These are phyloP conservation scores for Flaveria linearis DNA, from an alignment of 129 eudicot genomes.

Conservation along the genomic window DNA sequence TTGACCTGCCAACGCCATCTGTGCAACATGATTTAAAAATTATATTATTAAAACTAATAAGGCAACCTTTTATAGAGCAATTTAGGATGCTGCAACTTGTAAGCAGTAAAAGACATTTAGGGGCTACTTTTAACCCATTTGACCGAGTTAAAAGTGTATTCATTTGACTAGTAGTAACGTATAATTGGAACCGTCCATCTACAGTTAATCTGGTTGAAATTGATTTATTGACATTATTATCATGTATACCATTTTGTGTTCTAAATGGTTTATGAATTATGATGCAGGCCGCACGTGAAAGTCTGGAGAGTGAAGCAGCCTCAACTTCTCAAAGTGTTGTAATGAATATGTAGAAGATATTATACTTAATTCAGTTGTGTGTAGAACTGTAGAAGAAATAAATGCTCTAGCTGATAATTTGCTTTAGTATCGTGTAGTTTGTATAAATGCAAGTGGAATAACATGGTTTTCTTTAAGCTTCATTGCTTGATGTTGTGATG, in stretches of 20 bases:
- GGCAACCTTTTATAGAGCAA: not conserved
- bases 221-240: not conserved
- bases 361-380: slow-evolving; percentile 30
- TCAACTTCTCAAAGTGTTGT: slow-evolving; percentile 38
- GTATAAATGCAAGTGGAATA: slow-evolving; percentile 18
- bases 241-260: not conserved
- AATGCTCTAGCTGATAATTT: not conserved
- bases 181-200: not conserved
- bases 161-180: not conserved
- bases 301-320: slow-evolving; percentile 40
- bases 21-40: not conserved
- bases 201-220: not conserved
- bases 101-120: not conserved
- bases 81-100: not conserved
- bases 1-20: not conserved
- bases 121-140: not conserved
- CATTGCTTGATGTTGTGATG: not conserved
- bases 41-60: not conserved
- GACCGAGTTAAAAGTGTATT: not conserved
- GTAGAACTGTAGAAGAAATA: not conserved
- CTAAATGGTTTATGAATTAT: not conserved
- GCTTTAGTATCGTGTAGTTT: slow-evolving; percentile 21
- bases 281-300: slow-evolving; percentile 65
- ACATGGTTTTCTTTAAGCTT: slow-evolving; percentile 9
- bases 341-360: slow-evolving; percentile 40